Percentiles rank a stretch among this genome's conserved stretches.
Conservation (phyloP, 768 basidiomycete species). For the Austroboletus festivus region DNA sequence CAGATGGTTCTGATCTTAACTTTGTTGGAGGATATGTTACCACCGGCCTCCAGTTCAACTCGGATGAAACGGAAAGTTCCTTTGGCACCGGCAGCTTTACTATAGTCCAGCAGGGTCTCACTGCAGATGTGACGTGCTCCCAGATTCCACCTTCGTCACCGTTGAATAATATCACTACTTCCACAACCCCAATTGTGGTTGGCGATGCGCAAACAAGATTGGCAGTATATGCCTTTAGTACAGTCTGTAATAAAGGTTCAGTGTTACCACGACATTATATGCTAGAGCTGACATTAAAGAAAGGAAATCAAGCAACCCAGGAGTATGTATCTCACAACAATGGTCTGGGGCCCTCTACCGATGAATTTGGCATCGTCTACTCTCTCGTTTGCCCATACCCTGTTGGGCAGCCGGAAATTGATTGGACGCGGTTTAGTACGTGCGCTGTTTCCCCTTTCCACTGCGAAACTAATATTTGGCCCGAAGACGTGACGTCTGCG, state of each 20-base stretch:
- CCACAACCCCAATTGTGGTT: too few species aligned
- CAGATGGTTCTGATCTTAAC: neutral
- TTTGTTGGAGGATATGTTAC: slow-evolving; percentile 5
- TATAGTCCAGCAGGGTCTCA: slow-evolving; percentile 9
- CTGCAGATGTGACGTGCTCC: slow-evolving; percentile 7
- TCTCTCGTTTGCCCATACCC: slow-evolving; percentile 14
- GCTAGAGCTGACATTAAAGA: neutral
- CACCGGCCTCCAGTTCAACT: neutral
- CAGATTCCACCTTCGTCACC: neutral
- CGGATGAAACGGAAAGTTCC: neutral
- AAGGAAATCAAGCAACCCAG: neutral
- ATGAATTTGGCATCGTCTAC: neutral
- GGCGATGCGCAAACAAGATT: too few species aligned
- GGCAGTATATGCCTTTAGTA: too few species aligned
- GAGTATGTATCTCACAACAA: slow-evolving; percentile 3
- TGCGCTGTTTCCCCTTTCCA: neutral
- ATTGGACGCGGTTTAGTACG: slow-evolving; percentile 3
- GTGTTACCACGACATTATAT: too few species aligned
- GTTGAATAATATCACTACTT: neutral
- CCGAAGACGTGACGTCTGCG: slow-evolving; percentile 1
- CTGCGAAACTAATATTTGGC: too few species aligned
- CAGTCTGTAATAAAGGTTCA: too few species aligned
- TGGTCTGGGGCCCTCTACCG: neutral
- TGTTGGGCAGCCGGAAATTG: neutral
- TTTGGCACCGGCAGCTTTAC: neutral